Evolutionary conservation across 768 basidiomycete genomes (phyloP), one percentile per base, ranked within the genome.

Genomic region (Suillus cothurnatus): DNA sequence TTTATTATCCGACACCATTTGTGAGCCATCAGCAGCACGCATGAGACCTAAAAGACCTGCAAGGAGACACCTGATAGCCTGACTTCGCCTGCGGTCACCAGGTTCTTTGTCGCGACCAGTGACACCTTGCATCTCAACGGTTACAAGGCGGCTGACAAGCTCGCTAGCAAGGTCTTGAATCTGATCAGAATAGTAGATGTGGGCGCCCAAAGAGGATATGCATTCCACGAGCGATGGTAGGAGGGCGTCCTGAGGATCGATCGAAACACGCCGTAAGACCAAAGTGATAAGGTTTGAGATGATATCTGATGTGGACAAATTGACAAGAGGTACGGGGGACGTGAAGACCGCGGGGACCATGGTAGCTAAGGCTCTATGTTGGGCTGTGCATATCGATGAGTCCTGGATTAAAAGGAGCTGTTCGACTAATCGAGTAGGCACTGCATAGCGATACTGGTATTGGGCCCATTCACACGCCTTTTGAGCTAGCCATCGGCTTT

Each of bases 161-260:
- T 96, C 95, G 63, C 88, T 89, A 2, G 93, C 88, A 52, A 97
- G 86, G 72, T 97, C 96, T 72, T 94, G 93, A 59, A 95, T 94
- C 77, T 98, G 96, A 76, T 97, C 96, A 45, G 94, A 91, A 73
- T 98, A 98, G 80, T 97, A 96, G 62, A 97, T 88, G 72, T 97
- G 95, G 14, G 91, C 88, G 41, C 94, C 94, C 14, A 98, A 81
- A 0, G 95, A 92, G 3, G 91, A 82, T 50, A 96, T 90, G 71
- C 91, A 91, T 62, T 88, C 82, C 9, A 95, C 90, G 61, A 95
- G 74, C 9, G 84, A 76, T 0, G 87, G 83, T 14, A 98, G 79
- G 12, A 94, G 80, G 8, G 81, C 66, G 69, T 96, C 94, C 14
- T 85, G 78, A 1, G 85, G 79, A 64, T 89, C 83, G 38, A 88